phyloP scores from a whole-genome alignment of 805 yeast species.

The Blastobotrys parvus region DNA sequence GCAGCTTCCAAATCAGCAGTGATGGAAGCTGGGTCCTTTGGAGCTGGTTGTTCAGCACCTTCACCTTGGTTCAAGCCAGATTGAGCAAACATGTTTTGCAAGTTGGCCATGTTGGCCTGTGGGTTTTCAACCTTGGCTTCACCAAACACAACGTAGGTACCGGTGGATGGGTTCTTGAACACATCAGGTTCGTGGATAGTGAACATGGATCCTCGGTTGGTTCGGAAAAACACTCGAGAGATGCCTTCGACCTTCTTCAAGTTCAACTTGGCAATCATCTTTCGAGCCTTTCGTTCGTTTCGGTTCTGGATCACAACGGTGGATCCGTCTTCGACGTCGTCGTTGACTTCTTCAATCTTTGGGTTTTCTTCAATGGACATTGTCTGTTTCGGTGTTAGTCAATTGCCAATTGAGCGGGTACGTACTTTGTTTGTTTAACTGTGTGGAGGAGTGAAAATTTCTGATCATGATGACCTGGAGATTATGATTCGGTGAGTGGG shows the following conservation, averaged over 20 bases:
- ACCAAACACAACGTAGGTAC: conserved; percentile 95
- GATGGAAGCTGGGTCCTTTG: conserved; percentile 20
- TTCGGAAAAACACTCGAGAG: conserved; percentile 91
- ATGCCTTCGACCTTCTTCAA: conserved; percentile 88
- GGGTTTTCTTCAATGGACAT: conserved; percentile 15
- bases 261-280: conserved; percentile 76
- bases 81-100: conserved; percentile 43
- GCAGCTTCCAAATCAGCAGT: conserved; percentile 25
- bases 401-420: neutral
- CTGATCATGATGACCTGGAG: too few relatives aligned
- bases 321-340: conserved; percentile 15
- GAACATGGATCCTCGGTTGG: conserved; percentile 81
- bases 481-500: too few relatives aligned
- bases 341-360: conserved; percentile 30
- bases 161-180: conserved; percentile 80
- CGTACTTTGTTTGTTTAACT: neutral
- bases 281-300: conserved; percentile 94
- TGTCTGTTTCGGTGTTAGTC: conserved; percentile 1
- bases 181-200: conserved; percentile 94
- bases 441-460: neutral
- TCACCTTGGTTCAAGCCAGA: conserved; percentile 32
- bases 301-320: conserved; percentile 16
- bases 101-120: conserved; percentile 73
- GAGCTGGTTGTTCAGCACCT: conserved; percentile 38
- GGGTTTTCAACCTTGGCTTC: conserved; percentile 95